Evolutionary conservation across 2,329 filamentous ascomycete species (phyloP).

Genomic region (Fusarium sp.): DNA sequence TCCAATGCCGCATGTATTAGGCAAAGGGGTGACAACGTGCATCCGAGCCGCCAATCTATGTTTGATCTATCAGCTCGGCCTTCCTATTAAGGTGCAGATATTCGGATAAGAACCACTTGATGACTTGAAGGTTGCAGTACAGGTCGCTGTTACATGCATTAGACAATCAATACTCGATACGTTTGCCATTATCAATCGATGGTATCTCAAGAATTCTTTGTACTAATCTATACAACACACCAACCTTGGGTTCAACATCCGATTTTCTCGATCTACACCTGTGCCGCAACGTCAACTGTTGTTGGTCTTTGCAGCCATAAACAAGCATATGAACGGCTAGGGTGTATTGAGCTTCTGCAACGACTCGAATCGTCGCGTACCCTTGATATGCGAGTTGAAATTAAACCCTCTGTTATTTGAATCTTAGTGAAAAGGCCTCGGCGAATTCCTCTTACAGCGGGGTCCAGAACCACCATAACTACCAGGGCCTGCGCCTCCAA

Average conservation of each 20-base stretch:
- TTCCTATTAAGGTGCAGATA: conserved; percentile 33
- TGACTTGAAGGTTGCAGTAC: conserved; percentile 12
- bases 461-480: neutral
- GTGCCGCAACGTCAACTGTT: conserved; percentile 1
- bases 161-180: conserved; percentile 12
- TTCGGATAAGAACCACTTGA: conserved; percentile 22
- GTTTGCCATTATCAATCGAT: neutral
- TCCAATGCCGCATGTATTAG: conserved; percentile 27
- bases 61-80: conserved; percentile 31
- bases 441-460: conserved; percentile 12
- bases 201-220: neutral
- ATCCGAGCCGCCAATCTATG: conserved; percentile 9
- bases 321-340: conserved; percentile 2
- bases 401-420: neutral
- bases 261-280: neutral
- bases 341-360: neutral
- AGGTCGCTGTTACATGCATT: neutral
- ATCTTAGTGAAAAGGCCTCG: conserved; percentile 2
- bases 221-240: conserved; percentile 4
- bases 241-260: conserved; percentile 1
- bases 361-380: conserved; percentile 9
- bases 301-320: neutral
- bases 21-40: conserved; percentile 30
- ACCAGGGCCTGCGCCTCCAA: conserved; percentile 15
- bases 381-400: conserved; percentile 19